Evolutionary conservation across 2,329 filamentous ascomycete species (phyloP).

Genomic region (Neofusicoccum sp.): DNA sequence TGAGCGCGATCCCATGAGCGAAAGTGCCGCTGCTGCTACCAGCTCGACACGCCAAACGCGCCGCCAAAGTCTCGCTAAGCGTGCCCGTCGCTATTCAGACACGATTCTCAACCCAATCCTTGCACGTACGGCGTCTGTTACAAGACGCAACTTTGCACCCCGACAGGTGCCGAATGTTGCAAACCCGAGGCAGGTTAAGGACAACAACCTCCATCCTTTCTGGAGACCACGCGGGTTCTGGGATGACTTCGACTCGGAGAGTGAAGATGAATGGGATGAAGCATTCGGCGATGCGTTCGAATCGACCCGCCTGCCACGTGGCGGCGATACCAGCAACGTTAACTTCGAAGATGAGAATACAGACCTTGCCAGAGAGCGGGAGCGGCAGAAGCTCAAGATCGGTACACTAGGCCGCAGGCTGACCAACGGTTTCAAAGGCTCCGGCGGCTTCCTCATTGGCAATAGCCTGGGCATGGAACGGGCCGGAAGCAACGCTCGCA

Average conservation of each 20-base stretch:
- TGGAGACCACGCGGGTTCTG: constrained; percentile 67
- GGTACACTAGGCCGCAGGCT: constrained; percentile 33
- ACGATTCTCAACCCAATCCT: constrained; percentile 47
- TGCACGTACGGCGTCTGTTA: constrained; percentile 24
- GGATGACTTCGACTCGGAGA: constrained; percentile 54
- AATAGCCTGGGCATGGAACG: constrained; percentile 60
- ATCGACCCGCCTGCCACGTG: constrained; percentile 38
- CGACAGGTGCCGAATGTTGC: constrained; percentile 27
- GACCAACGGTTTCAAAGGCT: constrained; percentile 43
- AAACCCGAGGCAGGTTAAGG: constrained; percentile 32
- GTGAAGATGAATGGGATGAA: constrained; percentile 39
- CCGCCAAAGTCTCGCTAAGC: constrained; percentile 45
- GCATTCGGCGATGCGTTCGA: constrained; percentile 20
- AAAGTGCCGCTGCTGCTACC: constrained; percentile 19
- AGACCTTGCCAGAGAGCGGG: not conserved
- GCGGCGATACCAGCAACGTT: constrained; percentile 51
- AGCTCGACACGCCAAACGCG: constrained; percentile 37
- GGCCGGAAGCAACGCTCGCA: constrained; percentile 46
- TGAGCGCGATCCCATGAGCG: constrained; percentile 40
- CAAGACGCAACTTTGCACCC: constrained; percentile 21
- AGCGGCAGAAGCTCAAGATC: constrained; percentile 13
- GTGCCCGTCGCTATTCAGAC: constrained; percentile 50
- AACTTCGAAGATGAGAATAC: constrained; percentile 23
- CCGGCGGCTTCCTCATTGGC: constrained; percentile 53
- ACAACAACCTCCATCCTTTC: constrained; percentile 60